Evolutionary conservation across 495 filamentous ascomycete genomes (phyloP), one percentile per base, ranked within the genome.

Genomic region (Xylaria nigripes): DNA sequence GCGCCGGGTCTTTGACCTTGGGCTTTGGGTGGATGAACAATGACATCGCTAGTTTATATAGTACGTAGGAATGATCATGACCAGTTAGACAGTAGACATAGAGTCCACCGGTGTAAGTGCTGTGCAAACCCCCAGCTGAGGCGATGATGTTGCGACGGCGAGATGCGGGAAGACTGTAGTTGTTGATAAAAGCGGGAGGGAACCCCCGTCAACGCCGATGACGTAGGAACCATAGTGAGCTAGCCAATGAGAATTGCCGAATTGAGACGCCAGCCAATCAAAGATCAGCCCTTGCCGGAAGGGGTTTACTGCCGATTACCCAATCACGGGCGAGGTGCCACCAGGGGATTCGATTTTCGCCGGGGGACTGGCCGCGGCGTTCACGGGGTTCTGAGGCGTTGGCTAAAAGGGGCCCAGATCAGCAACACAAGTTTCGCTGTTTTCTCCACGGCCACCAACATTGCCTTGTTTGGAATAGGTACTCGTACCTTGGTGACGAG

Each of bases 11-110:
- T 43, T 72, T 69, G 19, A 69, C 58, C 24, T 61, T 54, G 16
- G 61, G 56, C 41, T 54, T 47, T 61, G 69, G 66, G 52, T 69
- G 71, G 25, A 68, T 70, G 68, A 79, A 79, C 50, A 79, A 61
- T 65, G 73, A 72, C 74, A 78, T 78, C 25, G 57, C 72, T 59
- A 48, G 23, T 42, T 23, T 18, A 24, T 38, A 18, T 25, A 24
- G 43, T 55, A 29, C 30, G 15, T 52, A 43, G 38, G 16, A 19
- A 40, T 41, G 43, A 42, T 25, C 32, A 12, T 3, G 13, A 12
- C 13, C 13, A n/a, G 27, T 46, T 47, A 16, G 16, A 29, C 24
- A 18, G 4, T 29, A 4, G 9, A 9, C 9, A 29, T 29, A 29
- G 9, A 29, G 27, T 24, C 4, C 12, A 22, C 3, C n/a, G 23